These are phyloP conservation scores for Casuarina cunninghamiana DNA, from an alignment of 306 rosid genomes.

Conservation along the genomic window DNA sequence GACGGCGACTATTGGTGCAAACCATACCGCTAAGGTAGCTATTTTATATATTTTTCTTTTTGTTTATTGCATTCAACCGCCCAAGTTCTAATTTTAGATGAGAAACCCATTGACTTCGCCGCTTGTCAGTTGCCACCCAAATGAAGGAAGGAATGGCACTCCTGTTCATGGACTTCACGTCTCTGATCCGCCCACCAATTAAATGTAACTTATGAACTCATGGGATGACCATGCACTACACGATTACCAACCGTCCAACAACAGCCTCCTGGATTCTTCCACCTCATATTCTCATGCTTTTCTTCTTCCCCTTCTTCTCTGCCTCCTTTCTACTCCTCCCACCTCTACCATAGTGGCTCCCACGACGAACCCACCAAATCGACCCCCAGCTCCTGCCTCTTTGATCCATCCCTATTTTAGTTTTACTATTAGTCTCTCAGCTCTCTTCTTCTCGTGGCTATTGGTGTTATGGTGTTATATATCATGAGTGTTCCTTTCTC, in stretches of 20 bases:
- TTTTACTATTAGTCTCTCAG: slow-evolving; percentile 3
- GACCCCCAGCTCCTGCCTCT: neutral
- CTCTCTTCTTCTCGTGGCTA: slow-evolving; percentile 14
- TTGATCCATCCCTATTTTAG: too few relatives aligned
- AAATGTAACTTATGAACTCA: slow-evolving; percentile 33
- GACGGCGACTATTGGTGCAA: slow-evolving; percentile 35
- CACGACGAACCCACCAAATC: slow-evolving; percentile 45
- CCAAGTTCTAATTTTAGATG: neutral
- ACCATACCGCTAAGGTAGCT: neutral
- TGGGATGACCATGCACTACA: slow-evolving; percentile 48
- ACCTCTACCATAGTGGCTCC: slow-evolving; percentile 49
- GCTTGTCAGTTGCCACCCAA: neutral
- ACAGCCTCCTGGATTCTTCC: slow-evolving; percentile 18
- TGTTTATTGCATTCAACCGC: neutral
- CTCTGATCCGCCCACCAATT: slow-evolving; percentile 25
- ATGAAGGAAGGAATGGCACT: neutral
- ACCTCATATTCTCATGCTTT: slow-evolving; percentile 40
- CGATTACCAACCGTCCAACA: slow-evolving; percentile 27
- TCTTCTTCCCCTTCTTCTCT: slow-evolving; percentile 5
- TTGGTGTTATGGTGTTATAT: neutral
- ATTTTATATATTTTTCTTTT: neutral
- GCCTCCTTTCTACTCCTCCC: slow-evolving; percentile 14
- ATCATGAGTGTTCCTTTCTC: neutral
- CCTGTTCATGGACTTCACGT: slow-evolving; percentile 61
- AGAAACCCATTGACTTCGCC: neutral